phyloP scores from a whole-genome alignment of 805 yeast genomes.

The Lachancea sp. region DNA sequence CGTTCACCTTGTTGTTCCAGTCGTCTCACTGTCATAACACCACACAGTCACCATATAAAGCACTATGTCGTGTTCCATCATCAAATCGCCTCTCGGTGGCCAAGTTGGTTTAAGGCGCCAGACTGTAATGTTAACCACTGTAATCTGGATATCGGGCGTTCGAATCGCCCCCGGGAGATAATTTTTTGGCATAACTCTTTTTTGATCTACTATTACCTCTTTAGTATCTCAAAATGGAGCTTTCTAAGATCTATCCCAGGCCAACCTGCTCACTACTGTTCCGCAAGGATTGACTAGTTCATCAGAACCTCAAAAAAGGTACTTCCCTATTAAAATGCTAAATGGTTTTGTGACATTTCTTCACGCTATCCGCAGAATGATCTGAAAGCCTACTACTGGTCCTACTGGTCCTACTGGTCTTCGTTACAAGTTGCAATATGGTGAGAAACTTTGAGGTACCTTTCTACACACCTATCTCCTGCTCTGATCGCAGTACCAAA shows the following conservation, averaged over 20 bases:
- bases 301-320: background rate
- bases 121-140: conserved; percentile 32
- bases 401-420: too few species aligned
- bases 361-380: background rate
- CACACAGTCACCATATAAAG: too few species aligned
- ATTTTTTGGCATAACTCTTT: too few species aligned
- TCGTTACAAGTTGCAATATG: background rate
- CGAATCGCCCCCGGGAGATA: conserved; percentile 37
- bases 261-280: too few species aligned
- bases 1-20: too few species aligned
- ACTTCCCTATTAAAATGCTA: background rate
- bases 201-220: conserved; percentile 13
- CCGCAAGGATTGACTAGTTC: too few species aligned
- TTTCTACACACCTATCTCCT: conserved; percentile 33
- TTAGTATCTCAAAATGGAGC: background rate
- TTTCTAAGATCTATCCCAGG: too few species aligned
- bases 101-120: conserved; percentile 37
- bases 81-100: conserved; percentile 30
- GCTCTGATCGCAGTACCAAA: conserved; percentile 37
- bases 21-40: too few species aligned
- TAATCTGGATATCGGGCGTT: conserved; percentile 36
- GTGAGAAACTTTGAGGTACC: conserved; percentile 18
- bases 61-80: too few species aligned
- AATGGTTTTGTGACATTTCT: background rate
- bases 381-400: too few species aligned